Base-by-base conservation (phyloP, 495 filamentous ascomycete species). In the Xylaria intraflava region DNA sequence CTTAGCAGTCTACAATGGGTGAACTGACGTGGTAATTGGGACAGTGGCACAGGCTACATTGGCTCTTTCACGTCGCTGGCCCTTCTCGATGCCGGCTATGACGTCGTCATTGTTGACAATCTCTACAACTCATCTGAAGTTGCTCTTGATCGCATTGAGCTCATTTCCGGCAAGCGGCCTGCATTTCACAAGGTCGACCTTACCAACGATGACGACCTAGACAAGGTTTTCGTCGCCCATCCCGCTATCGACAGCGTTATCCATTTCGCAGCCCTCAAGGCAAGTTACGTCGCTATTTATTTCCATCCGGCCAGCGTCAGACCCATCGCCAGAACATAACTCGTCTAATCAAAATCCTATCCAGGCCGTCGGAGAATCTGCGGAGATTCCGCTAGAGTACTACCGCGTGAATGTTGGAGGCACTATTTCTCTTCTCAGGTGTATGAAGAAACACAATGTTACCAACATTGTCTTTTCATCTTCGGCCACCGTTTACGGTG, bases 241-340 rank as follows among this genome's bases (percentile, higher is more conserved):
- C 89, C 90, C 26, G 84, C 89, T 61, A 95, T 98, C 66, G 89
- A 95, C 79, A 94, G 87, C 68, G 93, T 96, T 44, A 96, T 98
- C 55, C 93, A 98, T 75, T 98, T 98, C 68, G 94, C 93, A 43
- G 93, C 93, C 16, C 80, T 98, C 58, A 98, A 98, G 87, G 90
- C 89, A 71, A 55, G 79, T 65, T 43, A n/a, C 46, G 14, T 44
- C 12, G 27, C 35, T 29, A 41, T 47, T 53, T 26, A 23, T 19
- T 27, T 43, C 20, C 17, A 27, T 43, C 45, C 33, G 12, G 31
- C 14, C 51, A 53, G n/a, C n/a, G n/a, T 47, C 46, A 56, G 39
- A 51, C 38, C 38, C 41, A 50, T 23, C 22, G 16, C 29, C 30
- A 24, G 24, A 35, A 10, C 24, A 35, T 20, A 24, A n/a, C 35